Base-by-base conservation (phyloP, 768 basidiomycete genomes). In the Artomyces pyxidatus region DNA sequence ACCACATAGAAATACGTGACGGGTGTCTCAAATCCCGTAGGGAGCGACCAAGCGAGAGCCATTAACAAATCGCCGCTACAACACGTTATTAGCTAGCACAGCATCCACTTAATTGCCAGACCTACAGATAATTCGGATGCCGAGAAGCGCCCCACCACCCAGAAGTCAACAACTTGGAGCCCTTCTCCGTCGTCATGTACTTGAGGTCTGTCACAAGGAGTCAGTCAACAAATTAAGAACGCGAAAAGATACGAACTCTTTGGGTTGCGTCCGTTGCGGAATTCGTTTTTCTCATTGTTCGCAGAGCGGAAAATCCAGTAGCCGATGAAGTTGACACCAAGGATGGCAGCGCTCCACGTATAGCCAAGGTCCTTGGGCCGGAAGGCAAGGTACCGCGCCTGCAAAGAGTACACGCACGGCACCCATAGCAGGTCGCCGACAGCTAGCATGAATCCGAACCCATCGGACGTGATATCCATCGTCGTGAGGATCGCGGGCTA, bases 391-490 rank as follows among this genome's bases (percentile, higher is more conserved):
- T 88, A 99, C 44, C 93, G 85, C 1, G 94, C 89, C 69, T 98
- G 94, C 12, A 97, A 80, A 26, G 82, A 82, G 68, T 97, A 99
- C 14, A 81, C 83, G 67, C 97, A 95, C 10, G 95, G 95, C 10
- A 99, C 89, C 87, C 90, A 97, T 17, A 82, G 68, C 25, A 97
- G 77, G 61, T 97, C 92, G 37, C 96, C 95, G 41, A 95, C 77
- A 4, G 91, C 69, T 25, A 99, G 84, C 96, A 99, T 99, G 76
- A 93, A 97, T 6, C 96, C 96, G 60, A 98, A 97, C 10, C 96
- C 96, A 59, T 99, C 96, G 10, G 88, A 88, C 3, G 85, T 94
- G 61, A 99, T 94, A 61, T 99, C 96, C 89, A 99, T 99, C 3
- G 87, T 92, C 1, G 90, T 94, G 49, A 98, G 75, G 55, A 99